Base-by-base conservation (phyloP, 495 filamentous ascomycete genomes). In the Margaritispora aquatica region DNA sequence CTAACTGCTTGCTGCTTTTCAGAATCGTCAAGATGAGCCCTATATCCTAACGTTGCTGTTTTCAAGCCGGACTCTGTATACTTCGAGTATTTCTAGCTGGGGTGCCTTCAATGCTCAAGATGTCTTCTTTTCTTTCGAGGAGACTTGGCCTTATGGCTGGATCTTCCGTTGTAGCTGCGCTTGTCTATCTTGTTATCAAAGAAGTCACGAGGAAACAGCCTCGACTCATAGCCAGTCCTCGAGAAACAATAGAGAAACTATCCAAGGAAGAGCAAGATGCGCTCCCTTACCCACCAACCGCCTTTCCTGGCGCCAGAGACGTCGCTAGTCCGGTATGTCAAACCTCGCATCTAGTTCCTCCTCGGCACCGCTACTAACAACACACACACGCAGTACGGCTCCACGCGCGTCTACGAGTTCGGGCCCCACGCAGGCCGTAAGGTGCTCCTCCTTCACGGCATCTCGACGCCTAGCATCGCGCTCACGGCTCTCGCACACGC, bases 391-490 rank as follows among this genome's bases (percentile, higher is more conserved):
- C 80, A 91, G 58, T 96, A 92, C 64, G 92, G 93, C 21, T 84
- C 78, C 24, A 86, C 91, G 24, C 75, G 89, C 36, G 87, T 92
- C 13, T 96, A 96, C 68, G 93, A 97, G 78, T 96, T 85, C 77
- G 93, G 93, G 9, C 90, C 90, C n/a, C 81, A 85, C 57, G 70
- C 82, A 52, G 92, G 92, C 2, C 73, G 78, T 21, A 96, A 91
- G 67, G 87, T 96, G 1, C 65, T 96, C 34, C 73, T 96, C 22
- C 73, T 96, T 21, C 92, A 96, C 68, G 93, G 93, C 26, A 95
- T 96, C 66, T 87, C 82, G 52, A 97, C 88, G 0, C 88, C 93
- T 1, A 88, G 87, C 70, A 78, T 88, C 63, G 81, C 89, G 2
- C 75, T 95, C 1, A 80, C 82, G 38, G 77, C 77, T 36, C 64